Evolutionary conservation across 352 stramenopile species (phyloP).

Genomic region (Globisporangium megalacanthum): DNA sequence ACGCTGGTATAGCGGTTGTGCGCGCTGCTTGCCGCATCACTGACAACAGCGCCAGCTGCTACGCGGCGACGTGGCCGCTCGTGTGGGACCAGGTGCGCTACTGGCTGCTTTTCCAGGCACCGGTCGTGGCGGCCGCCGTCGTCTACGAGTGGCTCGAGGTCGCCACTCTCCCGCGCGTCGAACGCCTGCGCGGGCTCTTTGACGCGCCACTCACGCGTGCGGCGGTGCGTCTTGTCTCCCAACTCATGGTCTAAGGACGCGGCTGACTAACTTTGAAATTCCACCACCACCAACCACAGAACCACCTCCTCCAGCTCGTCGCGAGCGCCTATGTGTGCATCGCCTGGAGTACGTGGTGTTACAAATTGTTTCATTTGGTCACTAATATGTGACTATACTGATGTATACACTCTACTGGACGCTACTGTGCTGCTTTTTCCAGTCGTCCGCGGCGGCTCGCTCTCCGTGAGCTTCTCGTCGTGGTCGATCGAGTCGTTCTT

Average conservation of each 20-base stretch:
- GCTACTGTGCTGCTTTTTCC: not conserved
- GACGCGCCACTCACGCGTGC: conserved; percentile 65
- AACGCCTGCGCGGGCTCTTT: conserved; percentile 60
- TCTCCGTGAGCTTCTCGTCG: conserved; percentile 67
- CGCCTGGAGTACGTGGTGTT: conserved; percentile 79
- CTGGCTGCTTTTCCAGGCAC: conserved; percentile 72
- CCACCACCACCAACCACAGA: conserved; percentile 30
- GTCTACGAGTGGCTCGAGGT: conserved; percentile 83
- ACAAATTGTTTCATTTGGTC: too few relatives aligned
- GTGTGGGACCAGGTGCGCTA: conserved; percentile 76
- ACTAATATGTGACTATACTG: too few relatives aligned
- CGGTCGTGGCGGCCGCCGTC: conserved; percentile 59
- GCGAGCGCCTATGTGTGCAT: conserved; percentile 76
- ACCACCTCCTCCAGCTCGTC: conserved; percentile 74
- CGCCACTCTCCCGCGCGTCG: conserved; percentile 49
- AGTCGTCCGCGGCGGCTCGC: conserved; percentile 69
- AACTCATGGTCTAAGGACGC: too few relatives aligned
- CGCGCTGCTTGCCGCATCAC: conserved; percentile 50
- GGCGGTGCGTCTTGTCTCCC: conserved; percentile 31
- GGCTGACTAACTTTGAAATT: too few relatives aligned
- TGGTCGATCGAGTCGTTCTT: conserved; percentile 80
- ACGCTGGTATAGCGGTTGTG: not conserved
- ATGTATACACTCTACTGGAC: too few relatives aligned
- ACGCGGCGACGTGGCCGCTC: conserved; percentile 79
- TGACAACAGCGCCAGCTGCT: conserved; percentile 47